Evolutionary conservation across 306 rosid genomes (phyloP), one percentile per base, ranked within the genome.

Genomic region (Citrullus amarus): DNA sequence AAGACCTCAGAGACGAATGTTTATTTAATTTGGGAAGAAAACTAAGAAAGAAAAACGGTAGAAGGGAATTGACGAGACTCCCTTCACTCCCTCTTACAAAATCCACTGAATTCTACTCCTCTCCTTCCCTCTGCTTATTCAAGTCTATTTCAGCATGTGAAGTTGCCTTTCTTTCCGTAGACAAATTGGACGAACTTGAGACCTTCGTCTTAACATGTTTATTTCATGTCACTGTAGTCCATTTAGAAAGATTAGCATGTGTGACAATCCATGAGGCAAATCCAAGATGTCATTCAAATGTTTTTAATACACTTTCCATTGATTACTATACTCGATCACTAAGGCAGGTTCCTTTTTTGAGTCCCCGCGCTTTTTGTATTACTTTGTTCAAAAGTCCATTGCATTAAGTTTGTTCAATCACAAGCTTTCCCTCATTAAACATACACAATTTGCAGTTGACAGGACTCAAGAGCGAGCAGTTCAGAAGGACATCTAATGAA

Each of bases 391-490:
- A 48, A 46, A 48, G 43, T 15, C 28, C 60, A 28, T 50, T 51
- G 28, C 60, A 50, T 51, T 51, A 43, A 43, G 22, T 71, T 72
- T 28, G 41, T 71, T 30, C 43, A 72, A 28, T 30, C 59, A 50
- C 25, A 50, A 48, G 4, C 2, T 32, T 25, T 28, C 4, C 22
- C 13, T 48, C 15, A 54, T 58, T 44, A 59, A 85, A 78, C 80
- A 25, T 57, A 55, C 38, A 20, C 34, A 44, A 39, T 34, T 68
- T 80, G 28, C 84, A 93, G 98, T 87, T 90, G 9, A 74, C 77
- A 84, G 97, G 89, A 46, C 82, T 90, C 68, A 89, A 87, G 83
- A 51, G 65, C 9, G 88, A 87, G 10, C 57, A 79, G 56, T 80
- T 89, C 36, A 80, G 32, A 56, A 81, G 82, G 61, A 25, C 80